Base-by-base conservation (phyloP, 371 early-diverging fungal species). In the Mortierella sp. region DNA sequence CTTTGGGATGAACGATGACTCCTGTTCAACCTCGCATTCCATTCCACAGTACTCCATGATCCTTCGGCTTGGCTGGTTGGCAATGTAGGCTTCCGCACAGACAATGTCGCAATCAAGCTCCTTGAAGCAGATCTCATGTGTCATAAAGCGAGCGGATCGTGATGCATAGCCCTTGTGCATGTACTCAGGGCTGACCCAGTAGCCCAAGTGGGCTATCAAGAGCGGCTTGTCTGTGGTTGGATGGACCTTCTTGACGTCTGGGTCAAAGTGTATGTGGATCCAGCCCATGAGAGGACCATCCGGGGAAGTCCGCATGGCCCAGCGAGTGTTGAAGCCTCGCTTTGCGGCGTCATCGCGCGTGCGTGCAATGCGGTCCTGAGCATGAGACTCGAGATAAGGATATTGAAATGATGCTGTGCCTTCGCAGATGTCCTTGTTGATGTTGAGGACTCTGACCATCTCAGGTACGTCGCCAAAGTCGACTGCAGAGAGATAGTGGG, bases 171-270 rank as follows among this genome's bases (percentile, higher is more conserved):
- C 76, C 39, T 68, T 48, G 1, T 69, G 49, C 0, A 47, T 37
- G 22, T 64, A 60, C 47, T 74, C 76, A 16, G 76, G 69, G 12
- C 76, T 68, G 54, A 74, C 64, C 76, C 76, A 74, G 16, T 74
- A 74, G 10, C 76, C 76, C 13, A 68, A 60, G 0, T 61, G 54
- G 0, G 53, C 60, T 10, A 60, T 31, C 52, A 57, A 60, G n/a
- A 74, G 54, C 1, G 56, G 46, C 24, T 34, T 4, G 6, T 60
- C 54, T 12, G 76, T 57, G 16, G 41, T 52, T 9, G 73, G 73
- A n/a, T 66, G 62, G 5, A 58, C 17, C 3, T 50, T 56, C 0
- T 47, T 29, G 9, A 19, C 41, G 12, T 52, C 50, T 29, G 59
- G 48, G 19, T 31, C 28, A 2, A 63, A 47, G 40, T 63, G 37